These are phyloP conservation scores for Raddia distichophylla DNA, from an alignment of 176 grass and related monocot species.

Conservation along the genomic window DNA sequence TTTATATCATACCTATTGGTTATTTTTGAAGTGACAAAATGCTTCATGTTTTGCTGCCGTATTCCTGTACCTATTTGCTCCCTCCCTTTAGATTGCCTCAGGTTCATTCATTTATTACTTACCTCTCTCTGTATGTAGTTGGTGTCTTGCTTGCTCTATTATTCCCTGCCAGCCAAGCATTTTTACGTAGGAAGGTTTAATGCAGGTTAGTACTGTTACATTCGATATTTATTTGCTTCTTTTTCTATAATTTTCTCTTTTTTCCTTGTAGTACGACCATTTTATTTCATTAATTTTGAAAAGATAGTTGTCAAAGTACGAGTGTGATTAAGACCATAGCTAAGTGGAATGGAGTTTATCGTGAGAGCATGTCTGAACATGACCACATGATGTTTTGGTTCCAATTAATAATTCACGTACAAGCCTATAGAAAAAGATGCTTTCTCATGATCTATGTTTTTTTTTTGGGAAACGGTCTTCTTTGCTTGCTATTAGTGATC, in stretches of 20 bases:
- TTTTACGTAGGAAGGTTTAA: slow-evolving; percentile 33
- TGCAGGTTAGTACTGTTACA: slow-evolving; percentile 17
- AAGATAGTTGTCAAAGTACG: too few species aligned
- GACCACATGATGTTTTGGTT: too few species aligned
- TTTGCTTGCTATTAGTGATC: too few species aligned
- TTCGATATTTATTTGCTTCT: slow-evolving; percentile 2
- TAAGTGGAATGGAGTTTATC: too few species aligned
- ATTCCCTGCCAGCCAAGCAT: slow-evolving; percentile 21
- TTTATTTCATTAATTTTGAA: too few species aligned
- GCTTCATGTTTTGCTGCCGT: neutral
- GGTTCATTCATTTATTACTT: slow-evolving; percentile 27
- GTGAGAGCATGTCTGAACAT: too few species aligned
- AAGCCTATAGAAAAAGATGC: too few species aligned
- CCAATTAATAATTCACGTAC: too few species aligned
- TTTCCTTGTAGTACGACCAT: neutral
- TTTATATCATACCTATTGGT: neutral
- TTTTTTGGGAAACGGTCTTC: too few species aligned
- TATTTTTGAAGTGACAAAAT: slow-evolving; percentile 24
- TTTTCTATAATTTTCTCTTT: too few species aligned
- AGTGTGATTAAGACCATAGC: neutral
- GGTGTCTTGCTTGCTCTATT: neutral
- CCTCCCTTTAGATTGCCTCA: neutral
- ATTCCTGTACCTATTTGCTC: slow-evolving; percentile 20
- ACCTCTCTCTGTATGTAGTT: slow-evolving; percentile 33
- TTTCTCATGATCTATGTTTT: too few species aligned